These are phyloP conservation scores for Mucuna pruriens DNA, from an alignment of 306 rosid genomes.

Conservation along the genomic window DNA sequence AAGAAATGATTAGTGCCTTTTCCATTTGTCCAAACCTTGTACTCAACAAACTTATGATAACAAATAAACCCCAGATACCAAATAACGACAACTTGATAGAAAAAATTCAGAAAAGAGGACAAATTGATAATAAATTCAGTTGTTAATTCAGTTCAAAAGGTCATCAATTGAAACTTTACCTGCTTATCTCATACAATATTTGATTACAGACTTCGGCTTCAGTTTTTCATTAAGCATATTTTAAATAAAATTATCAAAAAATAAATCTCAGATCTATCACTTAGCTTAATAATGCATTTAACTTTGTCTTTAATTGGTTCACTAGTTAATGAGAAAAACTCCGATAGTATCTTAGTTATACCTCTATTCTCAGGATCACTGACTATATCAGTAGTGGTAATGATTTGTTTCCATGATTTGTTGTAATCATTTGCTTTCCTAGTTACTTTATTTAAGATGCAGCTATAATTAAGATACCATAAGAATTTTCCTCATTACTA, in stretches of 20 bases:
- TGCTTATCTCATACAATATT: neutral
- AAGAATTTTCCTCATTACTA: too few species aligned
- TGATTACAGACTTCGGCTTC: neutral
- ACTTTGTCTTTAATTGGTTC: neutral
- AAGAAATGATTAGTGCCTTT: neutral
- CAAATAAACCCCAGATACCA: neutral
- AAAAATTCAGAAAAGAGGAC: neutral
- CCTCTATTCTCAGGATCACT: neutral
- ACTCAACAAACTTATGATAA: neutral
- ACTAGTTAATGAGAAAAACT: neutral
- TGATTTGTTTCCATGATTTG: neutral
- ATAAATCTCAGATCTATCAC: constrained; percentile 6
- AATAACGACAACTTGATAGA: neutral
- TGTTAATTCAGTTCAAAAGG: neutral
- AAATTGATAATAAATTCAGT: neutral
- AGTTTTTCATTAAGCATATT: constrained; percentile 24
- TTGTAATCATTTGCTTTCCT: too few species aligned
- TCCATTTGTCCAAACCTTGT: neutral
- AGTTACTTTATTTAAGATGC: too few species aligned
- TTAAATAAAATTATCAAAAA: constrained; percentile 23
- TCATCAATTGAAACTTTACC: constrained; percentile 24
- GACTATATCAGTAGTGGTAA: neutral
- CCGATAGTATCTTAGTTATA: neutral
- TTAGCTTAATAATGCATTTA: neutral
- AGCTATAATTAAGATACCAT: too few species aligned